phyloP scores from a whole-genome alignment of 2,329 filamentous ascomycete species.

The Pyricularia grisea region DNA sequence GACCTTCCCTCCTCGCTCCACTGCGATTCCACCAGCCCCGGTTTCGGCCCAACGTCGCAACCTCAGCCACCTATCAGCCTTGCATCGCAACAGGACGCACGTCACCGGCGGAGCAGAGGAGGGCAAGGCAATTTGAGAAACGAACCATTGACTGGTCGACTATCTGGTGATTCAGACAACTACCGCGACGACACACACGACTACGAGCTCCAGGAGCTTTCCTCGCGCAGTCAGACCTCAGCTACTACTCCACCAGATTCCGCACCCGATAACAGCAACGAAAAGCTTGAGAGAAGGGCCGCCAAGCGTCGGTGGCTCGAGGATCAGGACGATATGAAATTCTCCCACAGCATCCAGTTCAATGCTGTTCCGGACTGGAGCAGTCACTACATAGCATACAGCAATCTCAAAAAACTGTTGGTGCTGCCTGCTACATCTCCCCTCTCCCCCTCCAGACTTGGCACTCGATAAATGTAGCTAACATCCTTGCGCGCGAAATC shows the following conservation, averaged over 20 bases:
- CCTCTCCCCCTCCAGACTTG: not conserved
- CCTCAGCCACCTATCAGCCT: not conserved
- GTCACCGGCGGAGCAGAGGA: not conserved
- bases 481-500: not conserved
- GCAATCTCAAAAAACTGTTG: constrained; percentile 96
- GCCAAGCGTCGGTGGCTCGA: constrained; percentile 64
- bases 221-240: not conserved
- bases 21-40: not conserved
- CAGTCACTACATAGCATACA: constrained; percentile 95
- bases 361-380: constrained; percentile 99
- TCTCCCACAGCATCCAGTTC: constrained; percentile 98
- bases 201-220: constrained; percentile 31
- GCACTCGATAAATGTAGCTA: not conserved
- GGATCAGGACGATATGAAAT: constrained; percentile 89
- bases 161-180: not conserved
- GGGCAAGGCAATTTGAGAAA: not conserved
- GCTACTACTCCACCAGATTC: not conserved
- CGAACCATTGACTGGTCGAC: not conserved
- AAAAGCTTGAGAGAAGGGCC: constrained; percentile 33
- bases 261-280: constrained; percentile 4
- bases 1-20: not conserved
- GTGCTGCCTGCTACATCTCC: constrained; percentile 21
- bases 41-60: not conserved
- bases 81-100: not conserved
- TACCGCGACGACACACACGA: constrained; percentile 7